Base-by-base conservation (phyloP, 2,329 filamentous ascomycete species). In the Xylariaceae sp. region DNA sequence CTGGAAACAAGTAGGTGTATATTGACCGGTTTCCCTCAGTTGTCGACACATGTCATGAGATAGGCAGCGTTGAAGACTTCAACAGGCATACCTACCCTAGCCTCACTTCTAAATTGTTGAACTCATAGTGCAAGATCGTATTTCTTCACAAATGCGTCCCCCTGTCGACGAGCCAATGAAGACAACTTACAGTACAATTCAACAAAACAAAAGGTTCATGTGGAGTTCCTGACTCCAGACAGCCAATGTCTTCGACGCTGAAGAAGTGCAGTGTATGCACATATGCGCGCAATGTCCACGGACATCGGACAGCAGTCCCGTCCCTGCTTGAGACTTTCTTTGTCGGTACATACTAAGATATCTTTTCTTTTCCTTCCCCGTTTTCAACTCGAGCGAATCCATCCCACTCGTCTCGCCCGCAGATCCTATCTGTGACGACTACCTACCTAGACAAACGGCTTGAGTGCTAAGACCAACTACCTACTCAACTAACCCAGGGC, bases 191-290 rank as follows among this genome's bases (percentile, higher is more conserved):
- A 13, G 13, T 45, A 45, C 9, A 42, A 42, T 42, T 13, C 11
- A 42, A 42, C 11, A 42, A 42, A 13, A 42, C 37, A 10, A 9
- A 3, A 45, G n/a, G 13, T 11, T 45, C 37, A n/a, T 45, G 42
- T 45, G 42, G 42, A 45, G 42, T 45, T n/a, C 10, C 42, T n/a
- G 5, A 15, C 9, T 6, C 2, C 4, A 45, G 42, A 45, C 42
- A n/a, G 42, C 42, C 42, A 45, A n/a, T n/a, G 42, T n/a, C 13
- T n/a, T 45, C n/a, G 1, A 45, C 13, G 9, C 9, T 42, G 42
- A 45, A 45, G 42, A 15, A 15, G 42, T 42, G 48, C 39, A 60
- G 54, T 62, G 57, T 23, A 35, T 8, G 55, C 15, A 53, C 42
- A 42, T 37, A 59, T 51, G 51, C 53, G 35, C 35, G 17, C 15